Evolutionary conservation across 2,329 filamentous ascomycete genomes (phyloP), one percentile per base, ranked within the genome.

Genomic region (Emydomyces testavorans): DNA sequence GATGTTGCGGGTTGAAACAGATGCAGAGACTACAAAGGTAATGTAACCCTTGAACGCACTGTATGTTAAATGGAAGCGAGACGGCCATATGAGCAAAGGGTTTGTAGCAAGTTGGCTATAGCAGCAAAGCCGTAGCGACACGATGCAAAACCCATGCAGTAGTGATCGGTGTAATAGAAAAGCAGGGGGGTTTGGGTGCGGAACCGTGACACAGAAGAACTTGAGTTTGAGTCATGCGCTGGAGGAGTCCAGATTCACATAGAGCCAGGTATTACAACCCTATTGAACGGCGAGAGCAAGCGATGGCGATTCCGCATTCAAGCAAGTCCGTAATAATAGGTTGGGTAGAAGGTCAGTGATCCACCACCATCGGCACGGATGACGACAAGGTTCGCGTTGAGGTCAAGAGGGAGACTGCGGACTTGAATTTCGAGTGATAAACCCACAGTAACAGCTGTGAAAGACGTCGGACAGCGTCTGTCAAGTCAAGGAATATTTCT

Each of bases 191-290:
- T 11, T 37, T 44, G 13, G 38, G 21, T 18, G n/a, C 5, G 18
- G 10, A 18, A 23, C 4, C n/a, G 29, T 29, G 38, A 21, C 36
- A 34, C 24, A 23, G 28, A 44, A 15, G 6, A 16, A 35, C 18
- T 35, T 35, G 18, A n/a, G 10, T 31, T 42, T 20, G 28, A 32
- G 26, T 21, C 13, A 36, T 20, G 29, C n/a, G 32, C 4, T 18
- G 28, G n/a, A 31, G 7, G 39, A 41, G 36, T 44, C 41, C 43
- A 38, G 45, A 40, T 40, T 39, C 45, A 47, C 45, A 35, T 28
- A 7, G 45, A 47, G 26, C 34, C n/a, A 24, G 43, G 16, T 31
- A 34, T 6, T 15, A 37, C 10, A 32, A 28, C 15, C 31, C 15
- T 35, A 7, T 40, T 15, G 28, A 26, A 28, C 42, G 32, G 4